Conservation (phyloP, 495 filamentous ascomycete species). For the Podospora pseudoanserina region DNA sequence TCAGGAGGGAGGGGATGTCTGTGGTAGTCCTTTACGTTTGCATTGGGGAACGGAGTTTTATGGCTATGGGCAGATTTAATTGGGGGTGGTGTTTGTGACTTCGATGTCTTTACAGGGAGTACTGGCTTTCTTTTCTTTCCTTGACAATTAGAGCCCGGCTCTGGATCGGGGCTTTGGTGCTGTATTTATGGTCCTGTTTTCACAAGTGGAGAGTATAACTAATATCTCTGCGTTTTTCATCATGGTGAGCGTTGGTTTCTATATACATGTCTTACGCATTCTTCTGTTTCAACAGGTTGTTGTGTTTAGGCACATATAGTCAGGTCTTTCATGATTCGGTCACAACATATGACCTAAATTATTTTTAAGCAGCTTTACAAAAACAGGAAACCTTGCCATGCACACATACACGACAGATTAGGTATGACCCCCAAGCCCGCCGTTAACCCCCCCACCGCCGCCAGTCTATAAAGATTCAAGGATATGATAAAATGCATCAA, state of each 20-base stretch:
- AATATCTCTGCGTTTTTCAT: neutral
- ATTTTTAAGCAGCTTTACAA: neutral
- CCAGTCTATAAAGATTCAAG: constrained; percentile 30
- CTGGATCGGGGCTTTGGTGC: neutral
- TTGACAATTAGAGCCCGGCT: no score
- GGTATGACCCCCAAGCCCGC: constrained; percentile 23
- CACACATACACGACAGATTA: neutral
- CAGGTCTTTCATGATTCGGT: neutral
- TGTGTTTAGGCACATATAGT: no score
- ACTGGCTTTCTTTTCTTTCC: neutral
- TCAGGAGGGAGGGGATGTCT: neutral
- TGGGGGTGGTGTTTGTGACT: neutral
- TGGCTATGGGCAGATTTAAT: neutral
- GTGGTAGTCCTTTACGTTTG: neutral
- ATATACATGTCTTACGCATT: no score
- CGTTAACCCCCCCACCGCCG: constrained; percentile 18
- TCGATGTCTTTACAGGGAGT: neutral
- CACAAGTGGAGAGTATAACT: neutral
- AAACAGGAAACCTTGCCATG: constrained; percentile 4
- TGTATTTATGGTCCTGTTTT: neutral
- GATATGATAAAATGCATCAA: constrained; percentile 20
- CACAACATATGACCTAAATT: neutral
- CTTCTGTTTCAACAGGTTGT: no score
- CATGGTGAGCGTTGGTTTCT: neutral
- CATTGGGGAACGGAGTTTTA: constrained; percentile 5